phyloP scores from a whole-genome alignment of 2,329 filamentous ascomycete genomes.

The Metarhizium album region DNA sequence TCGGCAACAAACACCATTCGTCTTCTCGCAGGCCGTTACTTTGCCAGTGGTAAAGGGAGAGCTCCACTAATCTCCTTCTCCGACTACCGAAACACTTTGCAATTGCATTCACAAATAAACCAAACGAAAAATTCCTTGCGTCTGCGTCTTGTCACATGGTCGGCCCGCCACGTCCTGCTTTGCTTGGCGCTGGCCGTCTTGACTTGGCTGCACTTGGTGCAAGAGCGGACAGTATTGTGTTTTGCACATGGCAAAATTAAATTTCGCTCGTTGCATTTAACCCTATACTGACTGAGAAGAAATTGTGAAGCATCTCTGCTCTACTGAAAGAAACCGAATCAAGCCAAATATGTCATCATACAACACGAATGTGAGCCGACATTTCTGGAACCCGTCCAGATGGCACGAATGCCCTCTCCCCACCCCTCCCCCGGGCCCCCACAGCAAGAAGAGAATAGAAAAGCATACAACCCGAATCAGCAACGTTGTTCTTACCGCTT shows the following conservation, averaged over 20 bases:
- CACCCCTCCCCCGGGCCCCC: too few species aligned
- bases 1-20: constrained; percentile 8
- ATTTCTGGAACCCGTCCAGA: constrained; percentile 28
- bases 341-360: constrained; percentile 25
- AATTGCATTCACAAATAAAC: constrained; percentile 8
- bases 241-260: not conserved
- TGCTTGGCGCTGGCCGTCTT: too few species aligned
- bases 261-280: constrained; percentile 9
- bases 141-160: too few species aligned
- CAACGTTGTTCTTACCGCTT: constrained; percentile 10
- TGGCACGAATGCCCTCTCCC: constrained; percentile 10
- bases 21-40: not conserved
- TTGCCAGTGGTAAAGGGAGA: not conserved
- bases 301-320: constrained; percentile 20
- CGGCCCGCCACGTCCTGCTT: too few species aligned
- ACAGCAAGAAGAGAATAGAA: constrained; percentile 7
- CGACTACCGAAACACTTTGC: not conserved
- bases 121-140: constrained; percentile 17
- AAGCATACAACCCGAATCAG: constrained; percentile 5
- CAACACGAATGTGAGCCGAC: constrained; percentile 15
- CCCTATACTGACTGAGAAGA: constrained; percentile 22
- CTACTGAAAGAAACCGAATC: constrained; percentile 14
- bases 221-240: too few species aligned
- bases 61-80: not conserved
- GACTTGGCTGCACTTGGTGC: not conserved